These are phyloP conservation scores for Lodderomyces metapsilosis DNA, from an alignment of 1,139 yeast species.

Conservation along the genomic window DNA sequence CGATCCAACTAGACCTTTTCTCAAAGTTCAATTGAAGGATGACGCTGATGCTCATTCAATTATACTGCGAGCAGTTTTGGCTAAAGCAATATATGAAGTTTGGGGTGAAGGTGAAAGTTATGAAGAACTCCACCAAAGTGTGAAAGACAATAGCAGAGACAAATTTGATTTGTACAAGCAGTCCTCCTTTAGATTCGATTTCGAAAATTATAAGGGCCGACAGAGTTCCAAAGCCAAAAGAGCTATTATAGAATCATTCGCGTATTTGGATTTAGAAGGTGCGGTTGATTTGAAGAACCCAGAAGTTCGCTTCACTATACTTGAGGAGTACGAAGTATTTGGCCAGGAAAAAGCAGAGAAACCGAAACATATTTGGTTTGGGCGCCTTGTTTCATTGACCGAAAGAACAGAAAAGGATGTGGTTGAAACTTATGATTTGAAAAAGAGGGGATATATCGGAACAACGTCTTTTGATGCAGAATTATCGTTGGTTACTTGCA, in stretches of 20 bases:
- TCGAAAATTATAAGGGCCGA: conserved; percentile 72
- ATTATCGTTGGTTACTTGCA: conserved; percentile 77
- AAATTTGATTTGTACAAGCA: conserved; percentile 35
- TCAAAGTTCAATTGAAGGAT: conserved; percentile 59
- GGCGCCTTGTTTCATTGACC: conserved; percentile 65
- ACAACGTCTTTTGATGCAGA: conserved; percentile 97
- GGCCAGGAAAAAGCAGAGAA: conserved; percentile 51
- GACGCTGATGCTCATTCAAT: conserved; percentile 69
- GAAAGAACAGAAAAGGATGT: conserved; percentile 55
- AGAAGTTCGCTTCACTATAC: conserved; percentile 64
- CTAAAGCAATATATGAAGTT: conserved; percentile 77
- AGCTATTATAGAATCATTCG: conserved; percentile 67
- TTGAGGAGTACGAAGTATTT: conserved; percentile 65
- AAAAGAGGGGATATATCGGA: conserved; percentile 84
- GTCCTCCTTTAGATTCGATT: conserved; percentile 75
- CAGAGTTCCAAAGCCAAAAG: conserved; percentile 54
- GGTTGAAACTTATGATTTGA: conserved; percentile 77
- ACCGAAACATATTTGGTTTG: conserved; percentile 69
- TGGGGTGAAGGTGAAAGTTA: conserved; percentile 71
- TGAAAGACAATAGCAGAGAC: conserved; percentile 33
- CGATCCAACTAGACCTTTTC: conserved; percentile 63
- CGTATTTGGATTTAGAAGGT: conserved; percentile 72
- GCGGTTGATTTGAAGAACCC: conserved; percentile 77
- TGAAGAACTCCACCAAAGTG: conserved; percentile 56
- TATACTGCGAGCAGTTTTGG: conserved; percentile 65